Evolutionary conservation across 2,329 filamentous ascomycete genomes (phyloP).

Genomic region (Boeremia lycopersici): DNA sequence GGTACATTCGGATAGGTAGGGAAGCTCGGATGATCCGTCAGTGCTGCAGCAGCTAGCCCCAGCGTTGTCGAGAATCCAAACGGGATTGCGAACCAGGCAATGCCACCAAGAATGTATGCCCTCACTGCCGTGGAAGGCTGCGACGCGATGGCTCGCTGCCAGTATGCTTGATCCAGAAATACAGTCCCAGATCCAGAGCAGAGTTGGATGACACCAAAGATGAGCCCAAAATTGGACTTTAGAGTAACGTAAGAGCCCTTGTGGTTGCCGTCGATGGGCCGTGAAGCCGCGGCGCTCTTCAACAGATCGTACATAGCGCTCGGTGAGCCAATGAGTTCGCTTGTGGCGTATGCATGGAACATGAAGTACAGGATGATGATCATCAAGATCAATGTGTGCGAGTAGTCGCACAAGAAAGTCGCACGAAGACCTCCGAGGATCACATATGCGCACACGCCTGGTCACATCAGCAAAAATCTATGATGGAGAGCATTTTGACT

Average conservation of each 20-base stretch:
- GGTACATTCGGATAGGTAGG: constrained; percentile 50
- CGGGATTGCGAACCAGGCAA: constrained; percentile 58
- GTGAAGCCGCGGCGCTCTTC: constrained; percentile 42
- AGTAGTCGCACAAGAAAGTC: constrained; percentile 51
- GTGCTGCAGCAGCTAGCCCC: constrained; percentile 53
- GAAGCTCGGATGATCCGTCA: constrained; percentile 51
- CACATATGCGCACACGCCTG: constrained; percentile 46
- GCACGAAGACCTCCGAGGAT: constrained; percentile 48
- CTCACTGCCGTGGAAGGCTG: constrained; percentile 36
- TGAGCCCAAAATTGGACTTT: constrained; percentile 51
- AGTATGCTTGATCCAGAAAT: constrained; percentile 55
- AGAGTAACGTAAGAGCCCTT: constrained; percentile 51
- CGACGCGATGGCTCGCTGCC: constrained; percentile 51
- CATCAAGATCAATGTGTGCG: constrained; percentile 51
- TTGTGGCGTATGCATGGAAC: constrained; percentile 51
- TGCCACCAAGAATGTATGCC: constrained; percentile 47
- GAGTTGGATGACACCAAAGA: constrained; percentile 53
- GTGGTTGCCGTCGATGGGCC: constrained; percentile 48
- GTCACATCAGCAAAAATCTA: constrained; percentile 4
- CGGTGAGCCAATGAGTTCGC: constrained; percentile 48
- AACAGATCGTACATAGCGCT: constrained; percentile 50
- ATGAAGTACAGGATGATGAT: constrained; percentile 54
- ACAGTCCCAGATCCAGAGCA: constrained; percentile 47
- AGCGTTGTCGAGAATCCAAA: constrained; percentile 50
- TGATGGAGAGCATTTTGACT: not conserved